phyloP scores from a whole-genome alignment of 1,139 yeast genomes.

The Scheffersomyces cryptocercus region DNA sequence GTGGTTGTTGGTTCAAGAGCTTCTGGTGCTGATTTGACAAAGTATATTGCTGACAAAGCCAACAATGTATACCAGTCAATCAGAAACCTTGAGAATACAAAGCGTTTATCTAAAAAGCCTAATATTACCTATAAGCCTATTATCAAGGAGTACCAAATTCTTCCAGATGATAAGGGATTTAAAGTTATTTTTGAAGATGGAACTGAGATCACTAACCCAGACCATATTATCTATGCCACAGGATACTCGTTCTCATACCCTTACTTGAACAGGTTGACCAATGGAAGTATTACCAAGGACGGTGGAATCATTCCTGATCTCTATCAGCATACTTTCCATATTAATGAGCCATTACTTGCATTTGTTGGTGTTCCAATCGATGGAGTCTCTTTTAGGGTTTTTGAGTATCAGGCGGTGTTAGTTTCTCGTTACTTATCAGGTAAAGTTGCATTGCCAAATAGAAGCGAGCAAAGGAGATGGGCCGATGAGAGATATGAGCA shows the following conservation, averaged over 20 bases:
- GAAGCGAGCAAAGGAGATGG: slow-evolving; percentile 34
- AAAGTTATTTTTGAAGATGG: slow-evolving; percentile 32
- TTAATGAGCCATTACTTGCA: slow-evolving; percentile 36
- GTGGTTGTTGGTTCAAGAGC: slow-evolving; percentile 47
- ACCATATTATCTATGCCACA: slow-evolving; percentile 43
- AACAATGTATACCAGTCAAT: slow-evolving; percentile 30
- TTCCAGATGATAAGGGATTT: slow-evolving; percentile 15
- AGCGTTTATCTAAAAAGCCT: slow-evolving; percentile 14
- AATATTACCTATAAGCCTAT: slow-evolving; percentile 26
- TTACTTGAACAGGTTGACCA: slow-evolving; percentile 29
- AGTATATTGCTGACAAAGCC: slow-evolving; percentile 24
- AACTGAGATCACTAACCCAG: slow-evolving; percentile 27
- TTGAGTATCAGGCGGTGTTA: slow-evolving; percentile 43
- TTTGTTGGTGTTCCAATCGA: slow-evolving; percentile 46
- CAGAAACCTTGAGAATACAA: slow-evolving; percentile 18
- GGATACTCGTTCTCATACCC: slow-evolving; percentile 49
- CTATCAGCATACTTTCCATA: slow-evolving; percentile 40
- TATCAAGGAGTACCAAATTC: slow-evolving; percentile 22
- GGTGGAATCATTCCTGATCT: slow-evolving; percentile 31
- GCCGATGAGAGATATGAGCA: slow-evolving; percentile 20
- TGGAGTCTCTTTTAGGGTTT: slow-evolving; percentile 39
- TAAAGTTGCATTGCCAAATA: slow-evolving; percentile 28
- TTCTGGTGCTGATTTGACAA: slow-evolving; percentile 44
- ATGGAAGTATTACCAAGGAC: slow-evolving; percentile 20
- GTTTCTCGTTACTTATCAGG: slow-evolving; percentile 37